phyloP scores from a whole-genome alignment of 1,284 basidiomycete genomes.

The Ustilago sp. region DNA sequence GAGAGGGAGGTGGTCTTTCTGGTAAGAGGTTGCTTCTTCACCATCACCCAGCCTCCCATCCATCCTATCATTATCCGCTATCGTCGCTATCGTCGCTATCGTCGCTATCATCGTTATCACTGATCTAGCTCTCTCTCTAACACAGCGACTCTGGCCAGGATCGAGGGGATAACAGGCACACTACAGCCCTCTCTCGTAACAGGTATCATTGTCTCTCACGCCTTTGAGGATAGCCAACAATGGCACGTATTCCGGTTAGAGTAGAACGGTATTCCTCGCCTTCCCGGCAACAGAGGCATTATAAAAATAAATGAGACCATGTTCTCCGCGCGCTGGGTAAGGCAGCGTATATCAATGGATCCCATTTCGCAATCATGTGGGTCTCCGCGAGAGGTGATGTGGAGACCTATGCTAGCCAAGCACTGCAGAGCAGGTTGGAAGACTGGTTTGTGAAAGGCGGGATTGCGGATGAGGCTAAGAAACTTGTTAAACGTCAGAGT shows the following conservation, averaged over 20 bases:
- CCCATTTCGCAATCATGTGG: conserved; percentile 73
- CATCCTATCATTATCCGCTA: neutral
- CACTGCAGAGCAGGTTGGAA: conserved; percentile 59
- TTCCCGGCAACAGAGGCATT: conserved; percentile 73
- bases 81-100: neutral
- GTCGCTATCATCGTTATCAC: neutral
- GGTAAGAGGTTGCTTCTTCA: conserved; percentile 2
- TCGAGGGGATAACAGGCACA: neutral
- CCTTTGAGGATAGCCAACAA: conserved; percentile 25
- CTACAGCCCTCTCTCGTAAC: no score
- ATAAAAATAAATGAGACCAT: conserved; percentile 73
- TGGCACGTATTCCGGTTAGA: conserved; percentile 73
- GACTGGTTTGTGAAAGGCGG: conserved; percentile 64
- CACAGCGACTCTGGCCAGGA: conserved; percentile 2
- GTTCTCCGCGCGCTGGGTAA: conserved; percentile 72
- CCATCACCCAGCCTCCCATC: conserved; percentile 15
- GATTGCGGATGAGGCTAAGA: conserved; percentile 60
- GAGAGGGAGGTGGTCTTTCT: no score
- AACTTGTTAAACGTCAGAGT: conserved; percentile 33
- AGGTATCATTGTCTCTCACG: no score
- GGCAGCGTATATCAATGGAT: conserved; percentile 72
- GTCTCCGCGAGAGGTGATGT: conserved; percentile 73
- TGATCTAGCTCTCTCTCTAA: neutral
- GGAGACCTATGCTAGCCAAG: conserved; percentile 73
- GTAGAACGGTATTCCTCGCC: conserved; percentile 73